These are phyloP conservation scores for Metschnikowia koreensis DNA, from an alignment of 805 yeast species.

Conservation along the genomic window DNA sequence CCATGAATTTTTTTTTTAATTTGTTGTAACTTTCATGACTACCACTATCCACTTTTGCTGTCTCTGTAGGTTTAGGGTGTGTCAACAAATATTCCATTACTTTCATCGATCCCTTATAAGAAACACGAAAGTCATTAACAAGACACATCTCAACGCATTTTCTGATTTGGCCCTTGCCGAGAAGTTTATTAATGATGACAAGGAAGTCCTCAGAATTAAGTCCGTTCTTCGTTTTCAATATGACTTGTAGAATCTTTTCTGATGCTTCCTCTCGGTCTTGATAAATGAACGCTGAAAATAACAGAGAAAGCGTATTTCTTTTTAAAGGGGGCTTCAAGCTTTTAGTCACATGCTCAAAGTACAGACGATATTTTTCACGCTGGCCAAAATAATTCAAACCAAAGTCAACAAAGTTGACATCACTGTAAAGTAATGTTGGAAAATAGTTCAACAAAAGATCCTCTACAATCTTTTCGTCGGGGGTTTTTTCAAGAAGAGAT, in stretches of 20 bases:
- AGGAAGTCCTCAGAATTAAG: constrained; percentile 27
- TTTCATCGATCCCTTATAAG: constrained; percentile 26
- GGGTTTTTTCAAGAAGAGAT: neutral
- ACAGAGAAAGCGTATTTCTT: constrained; percentile 32
- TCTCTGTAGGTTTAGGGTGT: neutral
- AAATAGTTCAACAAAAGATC: constrained; percentile 4
- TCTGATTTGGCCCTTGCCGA: constrained; percentile 25
- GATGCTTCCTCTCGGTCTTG: constrained; percentile 30
- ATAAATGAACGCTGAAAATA: constrained; percentile 29
- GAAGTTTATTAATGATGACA: constrained; percentile 25
- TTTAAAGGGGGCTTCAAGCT: constrained; percentile 30
- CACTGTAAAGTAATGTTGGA: constrained; percentile 5
- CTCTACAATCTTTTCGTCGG: neutral
- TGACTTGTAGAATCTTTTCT: constrained; percentile 28
- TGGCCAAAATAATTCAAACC: constrained; percentile 22
- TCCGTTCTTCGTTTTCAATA: constrained; percentile 29
- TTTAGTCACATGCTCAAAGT: constrained; percentile 20
- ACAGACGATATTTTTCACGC: constrained; percentile 11
- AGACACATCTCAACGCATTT: constrained; percentile 25
- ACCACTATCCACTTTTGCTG: neutral
- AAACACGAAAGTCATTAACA: constrained; percentile 18
- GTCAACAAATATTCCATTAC: constrained; percentile 18
- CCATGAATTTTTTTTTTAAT: constrained; percentile 2
- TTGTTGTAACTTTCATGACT: neutral
- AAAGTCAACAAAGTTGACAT: constrained; percentile 14